Conservation (phyloP, 2,329 filamentous ascomycete genomes). For the Fusarium siculi region DNA sequence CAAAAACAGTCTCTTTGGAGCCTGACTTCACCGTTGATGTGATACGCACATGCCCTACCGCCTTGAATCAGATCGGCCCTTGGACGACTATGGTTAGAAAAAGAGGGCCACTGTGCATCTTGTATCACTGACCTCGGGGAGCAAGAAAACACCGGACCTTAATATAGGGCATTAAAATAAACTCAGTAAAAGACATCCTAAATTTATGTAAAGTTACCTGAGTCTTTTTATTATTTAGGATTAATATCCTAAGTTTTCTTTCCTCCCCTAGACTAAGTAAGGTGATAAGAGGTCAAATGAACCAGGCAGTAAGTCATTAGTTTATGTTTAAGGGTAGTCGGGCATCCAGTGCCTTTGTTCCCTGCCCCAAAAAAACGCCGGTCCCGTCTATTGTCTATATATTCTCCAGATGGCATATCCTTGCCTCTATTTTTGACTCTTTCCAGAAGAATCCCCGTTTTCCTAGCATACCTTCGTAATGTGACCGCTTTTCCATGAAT, state of each 20-base stretch:
- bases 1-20: slow-evolving; percentile 25
- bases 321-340: slow-evolving; percentile 11
- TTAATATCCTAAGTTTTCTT: too few species aligned
- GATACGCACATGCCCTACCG: neutral
- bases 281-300: slow-evolving; percentile 10
- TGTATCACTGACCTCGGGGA: neutral
- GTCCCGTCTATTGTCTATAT: slow-evolving; percentile 41
- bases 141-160: too few species aligned
- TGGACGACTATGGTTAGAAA: slow-evolving; percentile 10
- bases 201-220: too few species aligned
- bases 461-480: slow-evolving; percentile 32
- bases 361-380: slow-evolving; percentile 35
- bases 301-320: slow-evolving; percentile 24
- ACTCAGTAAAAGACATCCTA: too few species aligned
- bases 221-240: too few species aligned
- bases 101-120: slow-evolving; percentile 4
- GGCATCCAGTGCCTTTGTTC: slow-evolving; percentile 21
- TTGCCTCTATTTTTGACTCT: slow-evolving; percentile 29
- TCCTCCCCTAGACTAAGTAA: neutral
- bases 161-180: too few species aligned
- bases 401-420: slow-evolving; percentile 9
- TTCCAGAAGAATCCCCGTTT: slow-evolving; percentile 24
- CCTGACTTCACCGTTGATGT: slow-evolving; percentile 13
- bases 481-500: slow-evolving; percentile 3
- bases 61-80: slow-evolving; percentile 5